Conservation (phyloP, 768 basidiomycete species). For the Panellus pusillus region DNA sequence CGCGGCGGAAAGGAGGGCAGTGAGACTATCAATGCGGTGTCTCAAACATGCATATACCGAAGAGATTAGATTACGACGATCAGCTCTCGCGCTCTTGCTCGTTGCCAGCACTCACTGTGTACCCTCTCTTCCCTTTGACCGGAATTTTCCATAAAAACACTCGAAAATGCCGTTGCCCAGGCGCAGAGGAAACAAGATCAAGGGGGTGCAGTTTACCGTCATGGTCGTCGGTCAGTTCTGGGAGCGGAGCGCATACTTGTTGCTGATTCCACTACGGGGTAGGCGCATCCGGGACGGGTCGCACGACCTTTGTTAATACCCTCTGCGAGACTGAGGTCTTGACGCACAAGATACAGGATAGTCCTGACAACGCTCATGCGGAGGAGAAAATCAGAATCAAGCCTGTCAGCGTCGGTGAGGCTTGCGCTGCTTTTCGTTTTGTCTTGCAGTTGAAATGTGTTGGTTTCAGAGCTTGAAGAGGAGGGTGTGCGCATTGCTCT, state of each 20-base stretch:
- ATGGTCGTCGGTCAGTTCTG: constrained; percentile 80
- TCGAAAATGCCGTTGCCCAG: constrained; percentile 48
- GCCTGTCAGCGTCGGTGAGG: constrained; percentile 76
- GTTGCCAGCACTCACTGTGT: constrained; percentile 11
- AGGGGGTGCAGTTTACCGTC: too few species aligned
- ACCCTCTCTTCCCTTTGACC: constrained; percentile 13
- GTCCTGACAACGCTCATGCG: constrained; percentile 72
- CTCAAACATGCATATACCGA: neutral
- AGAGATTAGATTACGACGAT: neutral
- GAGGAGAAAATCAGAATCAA: constrained; percentile 80
- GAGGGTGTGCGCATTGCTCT: constrained; percentile 88
- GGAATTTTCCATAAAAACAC: constrained; percentile 39
- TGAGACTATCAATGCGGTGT: neutral
- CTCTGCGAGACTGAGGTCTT: constrained; percentile 82
- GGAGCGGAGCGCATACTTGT: too few species aligned
- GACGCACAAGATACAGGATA: too few species aligned
- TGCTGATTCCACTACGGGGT: too few species aligned
- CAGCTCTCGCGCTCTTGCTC: neutral
- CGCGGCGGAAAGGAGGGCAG: neutral
- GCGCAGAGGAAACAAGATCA: constrained; percentile 75
- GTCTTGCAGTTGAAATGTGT: too few species aligned
- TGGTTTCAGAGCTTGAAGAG: constrained; percentile 74
- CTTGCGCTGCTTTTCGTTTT: too few species aligned
- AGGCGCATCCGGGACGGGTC: constrained; percentile 87
- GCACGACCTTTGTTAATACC: constrained; percentile 92